Conservation (phyloP, 2,329 filamentous ascomycete genomes). For the Xylaria digitata region DNA sequence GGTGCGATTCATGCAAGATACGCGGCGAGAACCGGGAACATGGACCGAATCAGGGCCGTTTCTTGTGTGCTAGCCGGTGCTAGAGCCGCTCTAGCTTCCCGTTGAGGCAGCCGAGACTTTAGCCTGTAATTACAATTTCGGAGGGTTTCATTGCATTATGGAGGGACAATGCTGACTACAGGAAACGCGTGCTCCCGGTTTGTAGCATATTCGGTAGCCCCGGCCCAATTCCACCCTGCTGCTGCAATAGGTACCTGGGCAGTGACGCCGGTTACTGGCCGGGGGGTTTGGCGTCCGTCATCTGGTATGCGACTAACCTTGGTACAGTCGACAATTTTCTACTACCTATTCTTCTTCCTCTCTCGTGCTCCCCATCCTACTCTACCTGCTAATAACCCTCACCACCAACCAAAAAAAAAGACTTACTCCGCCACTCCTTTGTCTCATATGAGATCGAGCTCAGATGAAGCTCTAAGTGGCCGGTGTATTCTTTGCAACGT, state of each 20-base stretch:
- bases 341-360: constrained; percentile 6
- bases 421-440: constrained; percentile 64
- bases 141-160: constrained; percentile 32
- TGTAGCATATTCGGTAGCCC: constrained; percentile 44
- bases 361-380: constrained; percentile 22
- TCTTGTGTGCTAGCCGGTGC: constrained; percentile 25
- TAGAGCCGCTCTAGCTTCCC: constrained; percentile 30
- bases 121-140: constrained; percentile 44
- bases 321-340: constrained; percentile 36
- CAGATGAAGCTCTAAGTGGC: constrained; percentile 42
- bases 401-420: constrained; percentile 45
- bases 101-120: constrained; percentile 43
- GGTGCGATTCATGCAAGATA: constrained; percentile 28
- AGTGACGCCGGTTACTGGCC: constrained; percentile 13
- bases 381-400: constrained; percentile 29
- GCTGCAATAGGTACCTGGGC: not conserved
- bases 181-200: constrained; percentile 19
- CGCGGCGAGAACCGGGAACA: constrained; percentile 42
- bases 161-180: constrained; percentile 11
- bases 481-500: constrained; percentile 42
- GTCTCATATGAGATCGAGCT: constrained; percentile 47
- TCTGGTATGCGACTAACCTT: constrained; percentile 23
- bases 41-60: constrained; percentile 42
- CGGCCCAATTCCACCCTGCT: constrained; percentile 25
- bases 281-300: constrained; percentile 27